A percentile compares a stretch with the other conserved stretches of the same genome.
These are phyloP conservation scores for Pleurotus tuoliensis DNA, from an alignment of 768 basidiomycete species.

Conservation along the genomic window DNA sequence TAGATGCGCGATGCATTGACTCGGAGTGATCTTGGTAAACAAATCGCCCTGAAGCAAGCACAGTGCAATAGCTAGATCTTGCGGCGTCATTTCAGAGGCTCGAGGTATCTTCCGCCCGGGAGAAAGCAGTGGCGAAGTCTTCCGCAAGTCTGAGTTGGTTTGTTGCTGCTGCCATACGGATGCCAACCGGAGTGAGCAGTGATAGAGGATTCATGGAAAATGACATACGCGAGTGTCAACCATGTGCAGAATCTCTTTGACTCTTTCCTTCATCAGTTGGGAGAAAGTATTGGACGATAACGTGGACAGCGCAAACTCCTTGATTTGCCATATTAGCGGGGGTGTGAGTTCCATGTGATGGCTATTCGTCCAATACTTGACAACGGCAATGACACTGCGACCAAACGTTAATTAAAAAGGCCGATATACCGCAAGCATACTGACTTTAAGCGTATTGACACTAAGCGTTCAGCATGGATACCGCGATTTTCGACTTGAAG, in stretches of 20 bases:
- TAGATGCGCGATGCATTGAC: slow-evolving; percentile 38
- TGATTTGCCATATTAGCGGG: slow-evolving; percentile 31
- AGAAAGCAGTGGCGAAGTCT: slow-evolving; percentile 10
- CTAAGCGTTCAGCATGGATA: slow-evolving; percentile 5
- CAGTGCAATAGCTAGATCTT: slow-evolving; percentile 39
- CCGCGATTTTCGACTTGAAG: slow-evolving; percentile 21
- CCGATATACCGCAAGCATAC: slow-evolving; percentile 8
- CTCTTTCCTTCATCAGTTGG: slow-evolving; percentile 27
- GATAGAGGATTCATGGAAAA: neutral
- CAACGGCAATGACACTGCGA: slow-evolving; percentile 31
- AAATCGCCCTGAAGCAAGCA: slow-evolving; percentile 40
- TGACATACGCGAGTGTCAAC: slow-evolving; percentile 25
- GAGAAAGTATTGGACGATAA: slow-evolving; percentile 17
- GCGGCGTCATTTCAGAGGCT: slow-evolving; percentile 30
- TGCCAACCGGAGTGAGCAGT: neutral
- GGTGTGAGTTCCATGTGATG: slow-evolving; percentile 25
- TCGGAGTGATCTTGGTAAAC: slow-evolving; percentile 32
- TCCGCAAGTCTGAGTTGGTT: neutral
- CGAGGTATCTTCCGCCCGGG: slow-evolving; percentile 23
- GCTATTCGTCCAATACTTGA: slow-evolving; percentile 32
- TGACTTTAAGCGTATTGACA: slow-evolving; percentile 32
- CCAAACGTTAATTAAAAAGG: neutral
- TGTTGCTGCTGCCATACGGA: neutral
- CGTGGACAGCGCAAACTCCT: slow-evolving; percentile 26
- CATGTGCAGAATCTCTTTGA: slow-evolving; percentile 23